These are phyloP conservation scores for Adansonia digitata DNA, from an alignment of 345 rosid genomes.

Conservation along the genomic window DNA sequence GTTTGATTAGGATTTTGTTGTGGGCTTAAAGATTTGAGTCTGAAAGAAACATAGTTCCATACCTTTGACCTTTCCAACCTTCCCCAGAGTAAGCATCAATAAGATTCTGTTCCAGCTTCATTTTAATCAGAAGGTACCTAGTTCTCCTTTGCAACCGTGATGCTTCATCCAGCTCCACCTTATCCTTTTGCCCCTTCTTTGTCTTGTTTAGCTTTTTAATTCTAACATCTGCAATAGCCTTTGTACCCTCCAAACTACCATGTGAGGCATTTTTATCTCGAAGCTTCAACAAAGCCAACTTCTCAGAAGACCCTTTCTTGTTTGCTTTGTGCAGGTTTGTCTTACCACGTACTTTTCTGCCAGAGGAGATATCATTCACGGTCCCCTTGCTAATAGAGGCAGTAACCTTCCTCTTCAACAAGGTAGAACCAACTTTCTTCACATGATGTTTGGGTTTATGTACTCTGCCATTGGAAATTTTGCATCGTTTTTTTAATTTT, in stretches of 20 bases:
- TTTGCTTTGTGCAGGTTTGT: slow-evolving; percentile 18
- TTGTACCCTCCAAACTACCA: slow-evolving; percentile 16
- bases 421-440: slow-evolving; percentile 21
- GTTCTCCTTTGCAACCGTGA: slow-evolving; percentile 83
- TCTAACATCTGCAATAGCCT: slow-evolving; percentile 24
- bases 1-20: not conserved
- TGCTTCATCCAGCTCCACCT: slow-evolving; percentile 62
- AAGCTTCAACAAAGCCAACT: slow-evolving; percentile 19
- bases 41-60: slow-evolving; percentile 16
- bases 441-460: slow-evolving; percentile 24
- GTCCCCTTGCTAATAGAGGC: slow-evolving; percentile 23
- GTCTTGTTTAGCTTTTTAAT: slow-evolving; percentile 37
- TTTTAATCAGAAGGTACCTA: slow-evolving; percentile 78
- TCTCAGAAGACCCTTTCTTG: slow-evolving; percentile 25
- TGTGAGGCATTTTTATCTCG: slow-evolving; percentile 6
- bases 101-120: slow-evolving; percentile 97
- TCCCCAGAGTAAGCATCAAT: slow-evolving; percentile 93
- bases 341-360: slow-evolving; percentile 14
- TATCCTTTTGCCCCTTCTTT: slow-evolving; percentile 42
- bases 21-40: not conserved
- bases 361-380: slow-evolving; percentile 16
- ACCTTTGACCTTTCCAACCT: slow-evolving; percentile 99
- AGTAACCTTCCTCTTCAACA: slow-evolving; percentile 22
- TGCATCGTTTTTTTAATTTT: slow-evolving; percentile 27
- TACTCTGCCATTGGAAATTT: slow-evolving; percentile 21